Conservation (phyloP, 148 eudicot species). For the Fagopyrum homotropicum region DNA sequence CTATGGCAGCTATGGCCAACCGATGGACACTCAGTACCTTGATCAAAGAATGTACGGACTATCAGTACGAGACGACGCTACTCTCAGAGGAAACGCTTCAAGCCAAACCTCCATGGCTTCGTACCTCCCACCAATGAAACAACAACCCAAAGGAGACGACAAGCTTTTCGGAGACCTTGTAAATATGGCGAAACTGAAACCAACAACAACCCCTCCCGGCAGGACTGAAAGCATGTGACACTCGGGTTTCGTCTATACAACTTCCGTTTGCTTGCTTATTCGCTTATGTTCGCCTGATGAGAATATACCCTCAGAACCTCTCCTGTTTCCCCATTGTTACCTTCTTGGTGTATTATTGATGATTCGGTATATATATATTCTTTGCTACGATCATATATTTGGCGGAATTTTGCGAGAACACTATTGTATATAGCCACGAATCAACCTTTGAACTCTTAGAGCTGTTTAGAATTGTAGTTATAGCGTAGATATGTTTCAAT, state of each 20-base stretch:
- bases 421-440: too few species aligned
- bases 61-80: conserved; percentile 41
- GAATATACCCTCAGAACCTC: not conserved
- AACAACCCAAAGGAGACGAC: conserved; percentile 58
- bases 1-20: conserved; percentile 31
- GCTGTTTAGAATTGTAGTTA: too few species aligned
- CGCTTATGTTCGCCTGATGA: not conserved
- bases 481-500: too few species aligned
- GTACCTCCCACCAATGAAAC: conserved; percentile 63
- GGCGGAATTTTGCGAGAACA: not conserved
- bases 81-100: conserved; percentile 27
- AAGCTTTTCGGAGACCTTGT: conserved; percentile 96
- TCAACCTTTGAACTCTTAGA: too few species aligned
- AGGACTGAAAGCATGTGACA: conserved; percentile 71
- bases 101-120: conserved; percentile 37
- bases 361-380: not conserved
- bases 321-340: not conserved
- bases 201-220: conserved; percentile 41
- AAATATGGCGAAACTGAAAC: conserved; percentile 68
- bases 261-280: not conserved
- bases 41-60: conserved; percentile 66
- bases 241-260: not conserved
- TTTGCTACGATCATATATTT: not conserved
- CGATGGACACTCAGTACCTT: conserved; percentile 50
- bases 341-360: not conserved